Percentiles rank a stretch among this genome's conserved stretches.
Evolutionary conservation across 805 yeast species (phyloP).

Genomic region (Blastobotrys americana): DNA sequence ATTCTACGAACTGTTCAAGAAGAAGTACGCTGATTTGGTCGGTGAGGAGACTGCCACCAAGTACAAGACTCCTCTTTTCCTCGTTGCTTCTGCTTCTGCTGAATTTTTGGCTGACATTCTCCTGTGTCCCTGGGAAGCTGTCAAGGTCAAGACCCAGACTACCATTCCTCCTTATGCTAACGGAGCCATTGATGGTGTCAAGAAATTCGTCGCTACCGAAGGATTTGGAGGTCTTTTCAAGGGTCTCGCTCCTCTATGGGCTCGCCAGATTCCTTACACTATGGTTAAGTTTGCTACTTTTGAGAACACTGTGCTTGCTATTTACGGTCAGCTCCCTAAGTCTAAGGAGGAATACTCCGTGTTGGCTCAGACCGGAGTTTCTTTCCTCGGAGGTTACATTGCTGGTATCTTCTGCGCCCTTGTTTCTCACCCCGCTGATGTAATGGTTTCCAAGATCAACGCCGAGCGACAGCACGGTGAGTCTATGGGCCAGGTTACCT

Average conservation of each 20-base stretch:
- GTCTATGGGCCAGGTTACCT: slow-evolving; percentile 55
- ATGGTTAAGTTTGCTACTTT: slow-evolving; percentile 95
- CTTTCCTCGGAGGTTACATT: slow-evolving; percentile 90
- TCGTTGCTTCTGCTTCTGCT: slow-evolving; percentile 87
- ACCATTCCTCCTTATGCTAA: slow-evolving; percentile 79
- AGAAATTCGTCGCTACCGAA: slow-evolving; percentile 55
- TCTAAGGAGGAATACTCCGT: slow-evolving; percentile 64
- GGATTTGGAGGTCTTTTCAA: slow-evolving; percentile 75
- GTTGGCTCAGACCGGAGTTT: slow-evolving; percentile 84
- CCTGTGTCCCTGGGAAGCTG: slow-evolving; percentile 91
- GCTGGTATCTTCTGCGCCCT: slow-evolving; percentile 97
- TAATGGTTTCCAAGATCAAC: slow-evolving; percentile 90
- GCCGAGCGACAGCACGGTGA: slow-evolving; percentile 61
- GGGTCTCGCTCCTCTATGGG: slow-evolving; percentile 90
- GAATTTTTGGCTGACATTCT: slow-evolving; percentile 87
- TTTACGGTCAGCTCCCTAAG: slow-evolving; percentile 67
- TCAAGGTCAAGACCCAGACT: slow-evolving; percentile 91
- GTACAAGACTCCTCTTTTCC: slow-evolving; percentile 65
- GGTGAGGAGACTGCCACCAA: slow-evolving; percentile 56
- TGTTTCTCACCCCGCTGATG: slow-evolving; percentile 98
- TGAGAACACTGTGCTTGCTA: slow-evolving; percentile 79
- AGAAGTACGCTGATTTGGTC: slow-evolving; percentile 57
- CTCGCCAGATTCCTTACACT: slow-evolving; percentile 96
- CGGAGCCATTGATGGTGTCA: slow-evolving; percentile 58
- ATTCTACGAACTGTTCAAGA: slow-evolving; percentile 84